Percentiles rank a stretch among this genome's conserved stretches.
phyloP scores from a whole-genome alignment of 768 basidiomycete genomes.

The Lyophyllum shimeji region DNA sequence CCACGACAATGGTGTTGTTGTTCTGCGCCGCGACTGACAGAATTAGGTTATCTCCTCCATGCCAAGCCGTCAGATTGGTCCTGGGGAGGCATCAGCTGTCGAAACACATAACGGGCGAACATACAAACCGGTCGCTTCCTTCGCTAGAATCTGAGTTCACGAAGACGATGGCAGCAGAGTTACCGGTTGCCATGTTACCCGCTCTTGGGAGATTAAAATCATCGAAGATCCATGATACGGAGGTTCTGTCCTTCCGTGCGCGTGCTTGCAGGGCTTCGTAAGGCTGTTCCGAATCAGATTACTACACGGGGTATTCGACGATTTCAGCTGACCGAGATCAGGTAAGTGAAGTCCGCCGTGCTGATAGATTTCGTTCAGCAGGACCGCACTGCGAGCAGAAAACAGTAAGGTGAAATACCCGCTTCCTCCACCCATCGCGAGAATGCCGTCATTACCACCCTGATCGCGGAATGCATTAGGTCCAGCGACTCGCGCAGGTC shows the following conservation, averaged over 20 bases:
- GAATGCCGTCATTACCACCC: conserved; percentile 61
- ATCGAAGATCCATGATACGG: conserved; percentile 65
- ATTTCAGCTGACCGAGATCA: not conserved
- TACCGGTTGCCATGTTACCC: conserved; percentile 42
- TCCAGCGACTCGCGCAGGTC: conserved; percentile 52
- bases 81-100: not conserved
- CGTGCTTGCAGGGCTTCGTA: conserved; percentile 77
- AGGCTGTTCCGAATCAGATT: conserved; percentile 41
- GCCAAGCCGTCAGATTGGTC: conserved; percentile 66
- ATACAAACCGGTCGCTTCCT: conserved; percentile 39
- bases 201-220: conserved; percentile 62
- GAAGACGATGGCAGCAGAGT: conserved; percentile 77
- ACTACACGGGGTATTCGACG: not conserved
- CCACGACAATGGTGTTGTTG: conserved; percentile 71
- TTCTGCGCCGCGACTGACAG: conserved; percentile 63
- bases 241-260: conserved; percentile 62
- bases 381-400: not conserved
- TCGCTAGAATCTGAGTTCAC: conserved; percentile 87
- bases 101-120: not conserved
- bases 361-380: not conserved
- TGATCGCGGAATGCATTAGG: conserved; percentile 59
- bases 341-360: conserved; percentile 26
- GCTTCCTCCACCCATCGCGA: conserved; percentile 79
- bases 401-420: not conserved
- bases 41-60: conserved; percentile 69